Percentiles rank a stretch among this genome's conserved stretches.
phyloP scores from a whole-genome alignment of 306 rosid genomes.

The Prunus persica region DNA sequence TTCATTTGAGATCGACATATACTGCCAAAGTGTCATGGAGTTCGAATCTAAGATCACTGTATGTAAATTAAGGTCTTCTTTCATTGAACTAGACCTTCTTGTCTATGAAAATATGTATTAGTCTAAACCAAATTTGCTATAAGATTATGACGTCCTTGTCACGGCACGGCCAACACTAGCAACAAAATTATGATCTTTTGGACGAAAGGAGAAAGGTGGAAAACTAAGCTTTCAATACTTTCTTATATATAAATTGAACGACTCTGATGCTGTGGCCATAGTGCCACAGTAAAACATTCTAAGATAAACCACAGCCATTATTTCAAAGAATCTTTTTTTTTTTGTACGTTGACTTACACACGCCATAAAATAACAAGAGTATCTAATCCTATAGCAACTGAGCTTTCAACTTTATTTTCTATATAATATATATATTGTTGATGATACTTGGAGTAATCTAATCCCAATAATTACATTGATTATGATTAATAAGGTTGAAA shows the following conservation, averaged over 20 bases:
- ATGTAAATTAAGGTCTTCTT: accelerated
- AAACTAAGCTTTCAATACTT: background rate
- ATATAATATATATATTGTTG: background rate
- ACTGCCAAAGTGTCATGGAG: no score
- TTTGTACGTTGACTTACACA: background rate
- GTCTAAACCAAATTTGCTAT: no score
- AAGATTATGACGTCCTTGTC: no score
- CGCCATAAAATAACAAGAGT: background rate
- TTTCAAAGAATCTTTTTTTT: background rate
- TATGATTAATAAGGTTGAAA: background rate
- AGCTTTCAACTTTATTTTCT: background rate
- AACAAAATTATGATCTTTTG: no score
- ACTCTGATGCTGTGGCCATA: background rate
- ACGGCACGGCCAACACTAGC: no score
- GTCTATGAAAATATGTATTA: no score
- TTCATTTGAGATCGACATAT: background rate
- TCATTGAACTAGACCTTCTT: accelerated
- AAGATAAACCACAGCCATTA: slow-evolving; percentile 2
- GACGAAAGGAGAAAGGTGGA: no score
- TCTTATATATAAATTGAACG: background rate
- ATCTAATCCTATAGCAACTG: background rate
- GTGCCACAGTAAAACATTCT: slow-evolving; percentile 1
- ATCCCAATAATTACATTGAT: background rate
- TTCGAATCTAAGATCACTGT: accelerated
- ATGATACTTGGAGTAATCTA: background rate